Percentiles rank a stretch among this genome's conserved stretches.
Evolutionary conservation across 306 rosid species (phyloP).

Genomic region (Styphnolobium japonicum): DNA sequence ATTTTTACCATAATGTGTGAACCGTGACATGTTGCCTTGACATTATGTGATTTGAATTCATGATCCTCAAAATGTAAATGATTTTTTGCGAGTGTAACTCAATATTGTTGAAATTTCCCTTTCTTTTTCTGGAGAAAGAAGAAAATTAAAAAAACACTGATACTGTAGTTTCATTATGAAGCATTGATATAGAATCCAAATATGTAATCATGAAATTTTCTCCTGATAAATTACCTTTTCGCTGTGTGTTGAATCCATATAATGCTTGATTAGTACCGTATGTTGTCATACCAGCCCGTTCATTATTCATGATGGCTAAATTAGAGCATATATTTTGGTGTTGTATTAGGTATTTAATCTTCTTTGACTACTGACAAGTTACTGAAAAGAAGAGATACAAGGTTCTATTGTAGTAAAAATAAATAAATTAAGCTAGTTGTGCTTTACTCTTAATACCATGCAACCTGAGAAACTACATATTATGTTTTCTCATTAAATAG

Average conservation of each 20-base stretch:
- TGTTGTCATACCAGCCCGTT: neutral
- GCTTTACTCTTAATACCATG: neutral
- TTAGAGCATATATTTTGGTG: neutral
- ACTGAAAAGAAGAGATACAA: neutral
- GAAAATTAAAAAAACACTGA: neutral
- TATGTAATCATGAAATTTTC: slow-evolving; percentile 9
- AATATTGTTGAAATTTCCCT: slow-evolving; percentile 10
- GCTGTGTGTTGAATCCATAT: neutral
- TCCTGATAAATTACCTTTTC: neutral
- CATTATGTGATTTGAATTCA: slow-evolving; percentile 13
- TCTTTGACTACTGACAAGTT: neutral
- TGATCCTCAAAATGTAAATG: neutral
- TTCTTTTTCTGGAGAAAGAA: neutral
- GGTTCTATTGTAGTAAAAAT: neutral
- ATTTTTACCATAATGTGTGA: neutral
- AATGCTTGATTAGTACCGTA: neutral
- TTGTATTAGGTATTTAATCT: slow-evolving; percentile 13
- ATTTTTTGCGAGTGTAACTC: neutral
- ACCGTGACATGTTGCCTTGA: neutral
- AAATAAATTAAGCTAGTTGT: neutral
- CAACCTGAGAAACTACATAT: slow-evolving; percentile 7
- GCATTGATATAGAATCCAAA: neutral
- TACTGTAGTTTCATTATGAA: neutral
- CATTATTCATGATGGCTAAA: neutral
- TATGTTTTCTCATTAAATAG: neutral